Evolutionary conservation across 495 filamentous ascomycete genomes (phyloP), one percentile per base, ranked within the genome.

Genomic region (Podospora fimiseda): DNA sequence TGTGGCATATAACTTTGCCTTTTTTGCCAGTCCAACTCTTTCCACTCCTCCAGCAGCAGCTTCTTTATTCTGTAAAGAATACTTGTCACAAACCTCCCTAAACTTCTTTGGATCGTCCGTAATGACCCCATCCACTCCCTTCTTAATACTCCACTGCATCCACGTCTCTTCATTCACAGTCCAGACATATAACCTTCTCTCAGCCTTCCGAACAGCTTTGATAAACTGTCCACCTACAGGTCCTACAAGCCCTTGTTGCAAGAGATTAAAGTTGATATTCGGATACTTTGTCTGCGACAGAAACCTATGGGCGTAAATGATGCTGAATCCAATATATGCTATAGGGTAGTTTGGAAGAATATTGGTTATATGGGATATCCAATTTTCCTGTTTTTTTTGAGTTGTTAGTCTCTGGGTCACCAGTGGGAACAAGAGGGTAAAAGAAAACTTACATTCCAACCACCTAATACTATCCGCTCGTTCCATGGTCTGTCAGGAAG

Each of bases 141-240:
- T 69, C 6, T 57, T 46, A 21, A 79, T 70, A 43, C 78, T 70
- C 86, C 87, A 92, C 59, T 80, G 72, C 90, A 95, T 95, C 62
- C 79, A 73, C 11, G 69, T 64, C 48, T 78, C 76, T 2, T 84
- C 80, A 57, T 96, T 94, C 18, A 95, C 87, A 0, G 92, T 96
- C 91, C 91, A 97, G 1, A 80, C 72, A 60, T 81, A 86, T 7
- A 96, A 67, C 11, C 75, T 73, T 16, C 86, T 78, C 15, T 73
- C 71, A 5, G 71, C 66, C 48, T 67, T 63, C 40, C 73, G 73
- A 8, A 76, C 77, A 18, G 87, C 80, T 1, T 75, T 74, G 11
- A 89, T 50, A 70, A 96, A 93, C 2, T 65, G 66, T 8, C 68
- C 53, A 1, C 89, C 87, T 47, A 69, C 56, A 0, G 85, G 84